Evolutionary conservation across 805 yeast species (phyloP).

Genomic region (Metschnikowia bowlesiae): DNA sequence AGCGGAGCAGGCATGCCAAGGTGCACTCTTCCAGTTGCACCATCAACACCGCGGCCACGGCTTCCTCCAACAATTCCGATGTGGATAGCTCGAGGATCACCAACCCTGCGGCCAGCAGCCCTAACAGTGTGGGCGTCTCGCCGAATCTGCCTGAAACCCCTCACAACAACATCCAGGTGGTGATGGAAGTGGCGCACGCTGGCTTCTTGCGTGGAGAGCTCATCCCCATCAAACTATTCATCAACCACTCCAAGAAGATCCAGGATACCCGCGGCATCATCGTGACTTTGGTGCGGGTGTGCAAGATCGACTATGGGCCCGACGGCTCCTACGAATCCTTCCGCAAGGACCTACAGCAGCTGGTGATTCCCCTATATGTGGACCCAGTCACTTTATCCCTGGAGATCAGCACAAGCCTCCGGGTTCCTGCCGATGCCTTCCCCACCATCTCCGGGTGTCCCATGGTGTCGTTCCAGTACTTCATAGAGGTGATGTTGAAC

Average conservation of each 20-base stretch:
- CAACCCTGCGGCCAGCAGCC: neutral
- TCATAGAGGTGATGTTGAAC: slow-evolving; percentile 78
- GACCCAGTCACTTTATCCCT: slow-evolving; percentile 59
- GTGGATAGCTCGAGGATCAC: slow-evolving; percentile 2
- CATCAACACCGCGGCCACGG: slow-evolving; percentile 26
- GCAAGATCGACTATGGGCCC: slow-evolving; percentile 57
- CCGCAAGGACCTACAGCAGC: slow-evolving; percentile 79
- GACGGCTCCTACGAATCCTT: slow-evolving; percentile 64
- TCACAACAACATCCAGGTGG: slow-evolving; percentile 33
- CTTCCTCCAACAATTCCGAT: slow-evolving; percentile 33
- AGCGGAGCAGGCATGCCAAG: slow-evolving; percentile 25
- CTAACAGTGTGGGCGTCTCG: neutral
- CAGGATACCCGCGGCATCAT: slow-evolving; percentile 71
- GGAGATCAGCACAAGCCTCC: slow-evolving; percentile 56
- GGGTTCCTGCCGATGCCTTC: slow-evolving; percentile 80
- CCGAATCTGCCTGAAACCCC: slow-evolving; percentile 3
- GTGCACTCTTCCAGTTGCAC: slow-evolving; percentile 36
- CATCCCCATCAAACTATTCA: slow-evolving; percentile 63
- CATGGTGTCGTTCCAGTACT: slow-evolving; percentile 76
- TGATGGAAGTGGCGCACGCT: slow-evolving; percentile 43
- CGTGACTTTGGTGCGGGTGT: slow-evolving; percentile 73
- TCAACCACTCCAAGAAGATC: slow-evolving; percentile 67
- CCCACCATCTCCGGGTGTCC: slow-evolving; percentile 75
- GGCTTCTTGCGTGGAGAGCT: slow-evolving; percentile 80
- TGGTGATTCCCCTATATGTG: slow-evolving; percentile 70